These are phyloP conservation scores for Phytophthora sp. DNA, from an alignment of 352 stramenopile genomes.

Conservation along the genomic window DNA sequence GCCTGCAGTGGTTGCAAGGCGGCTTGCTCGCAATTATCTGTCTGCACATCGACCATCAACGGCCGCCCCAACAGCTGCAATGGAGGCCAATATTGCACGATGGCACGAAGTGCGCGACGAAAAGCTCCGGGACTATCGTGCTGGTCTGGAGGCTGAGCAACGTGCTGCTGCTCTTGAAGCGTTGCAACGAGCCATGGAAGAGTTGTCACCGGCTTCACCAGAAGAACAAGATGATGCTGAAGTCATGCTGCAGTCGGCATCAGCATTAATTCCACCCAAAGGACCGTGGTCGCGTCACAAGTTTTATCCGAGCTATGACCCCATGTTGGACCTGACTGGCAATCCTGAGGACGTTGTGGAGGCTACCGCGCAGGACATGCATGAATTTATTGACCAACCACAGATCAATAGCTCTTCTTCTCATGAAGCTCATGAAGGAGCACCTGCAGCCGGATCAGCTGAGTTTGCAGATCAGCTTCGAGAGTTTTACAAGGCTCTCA, in stretches of 20 bases:
- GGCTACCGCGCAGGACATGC: background rate
- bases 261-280: background rate
- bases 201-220: conserved; percentile 12
- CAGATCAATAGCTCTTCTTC: background rate
- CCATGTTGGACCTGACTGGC: background rate
- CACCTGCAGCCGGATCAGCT: background rate
- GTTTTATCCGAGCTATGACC: conserved; percentile 8
- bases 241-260: background rate
- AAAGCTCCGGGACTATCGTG: conserved; percentile 30
- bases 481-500: conserved; percentile 26
- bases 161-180: conserved; percentile 26
- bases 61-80: conserved; percentile 15
- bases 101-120: conserved; percentile 40
- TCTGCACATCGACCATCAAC: conserved; percentile 26
- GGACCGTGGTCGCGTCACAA: conserved; percentile 19
- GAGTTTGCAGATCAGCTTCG: conserved; percentile 25
- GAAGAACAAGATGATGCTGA: conserved; percentile 11
- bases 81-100: conserved; percentile 32
- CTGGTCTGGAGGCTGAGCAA: conserved; percentile 29
- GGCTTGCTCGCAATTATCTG: conserved; percentile 15
- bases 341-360: background rate
- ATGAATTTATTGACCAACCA: background rate
- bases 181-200: conserved; percentile 24
- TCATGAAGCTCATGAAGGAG: background rate
- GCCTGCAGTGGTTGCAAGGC: conserved; percentile 27